These are phyloP conservation scores for Mycena polygramma DNA, from an alignment of 768 basidiomycete genomes.

Conservation along the genomic window DNA sequence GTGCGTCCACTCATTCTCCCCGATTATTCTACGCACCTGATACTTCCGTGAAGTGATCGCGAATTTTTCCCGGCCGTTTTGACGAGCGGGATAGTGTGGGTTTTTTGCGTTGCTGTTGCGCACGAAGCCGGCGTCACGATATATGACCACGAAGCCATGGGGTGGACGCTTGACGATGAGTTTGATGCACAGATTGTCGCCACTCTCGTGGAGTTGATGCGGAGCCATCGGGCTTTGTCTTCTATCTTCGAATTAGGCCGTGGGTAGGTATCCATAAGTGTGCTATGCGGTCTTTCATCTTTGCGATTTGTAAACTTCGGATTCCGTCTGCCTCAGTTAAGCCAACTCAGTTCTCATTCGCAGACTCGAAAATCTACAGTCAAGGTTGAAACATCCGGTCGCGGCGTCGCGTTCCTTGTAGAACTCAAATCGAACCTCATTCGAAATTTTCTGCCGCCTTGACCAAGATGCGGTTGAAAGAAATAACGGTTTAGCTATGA, in stretches of 20 bases:
- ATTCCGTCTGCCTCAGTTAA: no score
- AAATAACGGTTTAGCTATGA: no score
- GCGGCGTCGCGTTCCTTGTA: no score
- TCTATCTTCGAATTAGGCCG: slow-evolving; percentile 4
- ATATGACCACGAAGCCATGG: neutral
- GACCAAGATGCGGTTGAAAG: no score
- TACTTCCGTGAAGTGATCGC: slow-evolving; percentile 3
- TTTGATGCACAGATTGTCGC: neutral
- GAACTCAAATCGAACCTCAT: no score
- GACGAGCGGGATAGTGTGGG: slow-evolving; percentile 1
- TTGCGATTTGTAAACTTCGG: no score
- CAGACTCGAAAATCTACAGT: no score
- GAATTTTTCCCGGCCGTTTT: slow-evolving; percentile 6
- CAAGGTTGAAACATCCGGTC: no score
- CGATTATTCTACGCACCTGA: neutral
- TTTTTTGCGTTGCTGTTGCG: slow-evolving; percentile 9
- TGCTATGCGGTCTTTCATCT: no score
- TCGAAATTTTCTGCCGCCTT: no score
- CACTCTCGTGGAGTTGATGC: slow-evolving; percentile 2
- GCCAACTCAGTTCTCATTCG: no score
- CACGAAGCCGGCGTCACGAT: slow-evolving; percentile 2
- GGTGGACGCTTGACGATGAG: neutral
- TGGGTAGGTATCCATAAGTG: no score
- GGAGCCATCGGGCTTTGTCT: neutral
- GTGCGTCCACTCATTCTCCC: neutral